Conservation (phyloP, 164 flowering plant genomes). For the Tetracentron sinense region DNA sequence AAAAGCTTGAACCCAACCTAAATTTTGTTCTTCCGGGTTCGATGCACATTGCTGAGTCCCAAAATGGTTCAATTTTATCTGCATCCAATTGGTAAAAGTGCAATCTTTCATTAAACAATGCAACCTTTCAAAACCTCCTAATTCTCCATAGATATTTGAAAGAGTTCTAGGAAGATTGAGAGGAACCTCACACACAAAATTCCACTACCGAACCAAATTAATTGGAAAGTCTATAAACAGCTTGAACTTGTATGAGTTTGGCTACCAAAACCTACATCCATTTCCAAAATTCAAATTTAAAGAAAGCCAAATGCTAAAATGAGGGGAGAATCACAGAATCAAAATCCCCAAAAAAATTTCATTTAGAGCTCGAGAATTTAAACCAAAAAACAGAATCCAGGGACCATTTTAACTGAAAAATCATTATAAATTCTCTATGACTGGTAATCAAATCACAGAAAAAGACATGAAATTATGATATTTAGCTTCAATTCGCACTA, state of each 20-base stretch:
- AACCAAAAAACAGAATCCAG: too few species aligned
- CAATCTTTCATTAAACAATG: slow-evolving; percentile 36
- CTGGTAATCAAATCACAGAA: too few species aligned
- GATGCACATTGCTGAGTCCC: background rate
- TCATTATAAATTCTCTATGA: background rate
- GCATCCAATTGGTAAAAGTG: slow-evolving; percentile 21
- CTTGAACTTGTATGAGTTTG: background rate
- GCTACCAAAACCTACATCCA: background rate
- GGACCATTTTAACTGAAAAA: background rate
- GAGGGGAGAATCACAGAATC: too few species aligned
- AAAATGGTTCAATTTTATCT: slow-evolving; percentile 11
- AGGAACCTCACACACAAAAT: background rate
- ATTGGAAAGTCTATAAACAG: background rate
- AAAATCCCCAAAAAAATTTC: background rate
- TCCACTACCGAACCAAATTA: slow-evolving; percentile 1
- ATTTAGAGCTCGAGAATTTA: background rate
- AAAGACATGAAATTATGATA: too few species aligned
- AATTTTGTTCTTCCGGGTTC: slow-evolving; percentile 3
- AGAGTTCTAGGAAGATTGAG: background rate
- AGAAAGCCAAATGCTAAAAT: too few species aligned
- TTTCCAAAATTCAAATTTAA: too few species aligned
- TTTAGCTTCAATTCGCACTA: slow-evolving; percentile 3
- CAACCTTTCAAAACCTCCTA: slow-evolving; percentile 35
- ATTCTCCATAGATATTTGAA: slow-evolving; percentile 4
- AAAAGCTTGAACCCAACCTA: slow-evolving; percentile 2